These are phyloP conservation scores for Boechera stricta DNA, from an alignment of 345 rosid genomes.

Conservation along the genomic window DNA sequence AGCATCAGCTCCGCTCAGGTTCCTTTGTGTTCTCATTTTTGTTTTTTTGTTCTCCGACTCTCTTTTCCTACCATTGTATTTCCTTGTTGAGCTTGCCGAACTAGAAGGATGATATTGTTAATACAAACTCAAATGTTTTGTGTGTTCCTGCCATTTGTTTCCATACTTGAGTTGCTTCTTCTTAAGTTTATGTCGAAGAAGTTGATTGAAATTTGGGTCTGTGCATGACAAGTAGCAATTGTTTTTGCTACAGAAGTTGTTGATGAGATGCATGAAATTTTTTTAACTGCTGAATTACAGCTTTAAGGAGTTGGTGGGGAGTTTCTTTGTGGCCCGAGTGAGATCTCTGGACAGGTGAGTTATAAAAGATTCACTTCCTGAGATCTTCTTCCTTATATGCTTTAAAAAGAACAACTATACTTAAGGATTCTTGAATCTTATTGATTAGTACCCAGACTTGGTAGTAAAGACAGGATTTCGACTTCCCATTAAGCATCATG, in stretches of 20 bases:
- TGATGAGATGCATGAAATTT: slow-evolving; percentile 41
- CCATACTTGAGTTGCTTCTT: slow-evolving; percentile 20
- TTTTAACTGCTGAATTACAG: slow-evolving; percentile 53
- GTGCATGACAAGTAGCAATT: slow-evolving; percentile 12
- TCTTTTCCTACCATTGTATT: slow-evolving; percentile 26
- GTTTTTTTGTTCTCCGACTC: slow-evolving; percentile 12
- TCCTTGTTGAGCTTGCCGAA: slow-evolving; percentile 39
- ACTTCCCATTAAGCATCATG: slow-evolving; percentile 31
- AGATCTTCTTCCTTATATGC: slow-evolving; percentile 17
- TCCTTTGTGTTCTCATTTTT: slow-evolving; percentile 43
- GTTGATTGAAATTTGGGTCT: slow-evolving; percentile 14
- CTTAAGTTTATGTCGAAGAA: slow-evolving; percentile 11
- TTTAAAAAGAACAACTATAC: not conserved
- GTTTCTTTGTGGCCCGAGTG: slow-evolving; percentile 44
- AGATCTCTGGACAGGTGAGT: slow-evolving; percentile 48
- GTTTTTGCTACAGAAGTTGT: slow-evolving; percentile 31
- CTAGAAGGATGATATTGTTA: slow-evolving; percentile 34
- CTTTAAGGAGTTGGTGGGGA: slow-evolving; percentile 48
- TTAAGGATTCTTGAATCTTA: slow-evolving; percentile 22
- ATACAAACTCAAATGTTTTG: slow-evolving; percentile 38
- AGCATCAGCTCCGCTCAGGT: slow-evolving; percentile 50
- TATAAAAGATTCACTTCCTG: slow-evolving; percentile 28
- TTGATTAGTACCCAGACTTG: slow-evolving; percentile 30
- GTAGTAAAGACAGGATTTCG: slow-evolving; percentile 3
- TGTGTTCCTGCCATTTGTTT: slow-evolving; percentile 32